Base-by-base conservation (phyloP, 495 filamentous ascomycete species). In the Amniculicola lignicola region DNA sequence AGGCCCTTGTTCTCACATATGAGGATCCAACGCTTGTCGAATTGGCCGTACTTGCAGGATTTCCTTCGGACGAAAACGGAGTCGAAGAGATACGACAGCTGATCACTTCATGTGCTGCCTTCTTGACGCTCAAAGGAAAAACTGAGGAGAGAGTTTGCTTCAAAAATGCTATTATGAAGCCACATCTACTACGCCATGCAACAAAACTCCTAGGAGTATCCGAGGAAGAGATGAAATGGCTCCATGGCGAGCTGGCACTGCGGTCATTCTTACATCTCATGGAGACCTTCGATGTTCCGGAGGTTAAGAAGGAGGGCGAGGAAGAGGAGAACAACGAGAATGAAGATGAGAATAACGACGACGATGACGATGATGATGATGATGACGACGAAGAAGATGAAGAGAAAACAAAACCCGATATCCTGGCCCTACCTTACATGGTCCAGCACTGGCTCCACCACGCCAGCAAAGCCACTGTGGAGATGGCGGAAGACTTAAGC, bases 161-260 rank as follows among this genome's bases (percentile, higher is more conserved):
- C 42, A 65, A 68, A 49, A 69, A 70, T 24, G 36, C 46, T 10
- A 61, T 70, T 15, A 61, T 69, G 37, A 71, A 71, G 50, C 63
- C 49, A 15, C 67, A 70, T 55, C 57, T 69, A n/a, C 51, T 69
- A 1, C 59, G 44, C 4, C 22, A 48, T 21, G 27, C 28, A 4
- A 67, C 24, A 33, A 63, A 68, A 16, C 49, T 71, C 2, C 57
- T 74, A 12, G 63, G 65, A 7, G 53, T 72, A 37, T 62, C 62
- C 1, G 23, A 62, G 16, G 71, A 71, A 40, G 69, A 68, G 35
- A 70, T 68, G 25, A 69, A 71, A 37, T 69, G 65, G 69, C 71
- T 71, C 38, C 70, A 74, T 27, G 71, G 70, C 21, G 65, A 73
- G 12, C 43, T 74, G 3, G 66, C 69, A 27, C 57, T 67, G 6